Evolutionary conservation across 257 asterid species (phyloP).

Genomic region (Nicotiana noctiflora): DNA sequence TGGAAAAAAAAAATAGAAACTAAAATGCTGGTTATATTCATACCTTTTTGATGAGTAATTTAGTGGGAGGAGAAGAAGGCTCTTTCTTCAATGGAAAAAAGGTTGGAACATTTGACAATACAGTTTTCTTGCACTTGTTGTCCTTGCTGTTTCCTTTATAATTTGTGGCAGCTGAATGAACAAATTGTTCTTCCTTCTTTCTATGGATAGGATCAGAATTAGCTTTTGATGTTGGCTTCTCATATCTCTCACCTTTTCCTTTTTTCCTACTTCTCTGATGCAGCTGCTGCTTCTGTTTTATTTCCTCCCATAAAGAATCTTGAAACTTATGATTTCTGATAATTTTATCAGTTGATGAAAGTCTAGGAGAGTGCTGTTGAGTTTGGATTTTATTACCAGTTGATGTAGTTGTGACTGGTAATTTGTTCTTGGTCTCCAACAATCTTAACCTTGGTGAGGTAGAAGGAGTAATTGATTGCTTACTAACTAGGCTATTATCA

Average conservation of each 20-base stretch:
- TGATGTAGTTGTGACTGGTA: conserved; percentile 10
- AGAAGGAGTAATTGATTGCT: conserved; percentile 26
- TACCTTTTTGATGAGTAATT: conserved; percentile 64
- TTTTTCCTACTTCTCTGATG: neutral
- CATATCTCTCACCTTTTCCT: conserved; percentile 20
- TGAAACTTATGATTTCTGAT: conserved; percentile 9
- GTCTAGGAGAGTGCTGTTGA: conserved; percentile 8
- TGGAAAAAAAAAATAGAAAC: no score
- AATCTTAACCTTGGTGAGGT: conserved; percentile 39
- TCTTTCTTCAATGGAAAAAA: conserved; percentile 61
- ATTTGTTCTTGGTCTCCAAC: conserved; percentile 25
- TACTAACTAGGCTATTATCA: conserved; percentile 6
- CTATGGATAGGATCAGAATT: conserved; percentile 26
- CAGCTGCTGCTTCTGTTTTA: neutral
- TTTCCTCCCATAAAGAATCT: conserved; percentile 3
- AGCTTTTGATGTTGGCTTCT: conserved; percentile 17
- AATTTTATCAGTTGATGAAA: conserved; percentile 7
- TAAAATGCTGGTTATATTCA: neutral
- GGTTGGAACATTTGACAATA: conserved; percentile 48
- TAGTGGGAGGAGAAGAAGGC: conserved; percentile 47
- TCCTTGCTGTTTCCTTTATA: conserved; percentile 11
- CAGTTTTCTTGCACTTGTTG: conserved; percentile 45
- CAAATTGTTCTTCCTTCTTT: conserved; percentile 48
- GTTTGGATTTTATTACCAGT: conserved; percentile 19
- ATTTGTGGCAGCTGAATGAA: conserved; percentile 27